Evolutionary conservation across 345 rosid genomes (phyloP).

Genomic region (Linum usitatissimum): DNA sequence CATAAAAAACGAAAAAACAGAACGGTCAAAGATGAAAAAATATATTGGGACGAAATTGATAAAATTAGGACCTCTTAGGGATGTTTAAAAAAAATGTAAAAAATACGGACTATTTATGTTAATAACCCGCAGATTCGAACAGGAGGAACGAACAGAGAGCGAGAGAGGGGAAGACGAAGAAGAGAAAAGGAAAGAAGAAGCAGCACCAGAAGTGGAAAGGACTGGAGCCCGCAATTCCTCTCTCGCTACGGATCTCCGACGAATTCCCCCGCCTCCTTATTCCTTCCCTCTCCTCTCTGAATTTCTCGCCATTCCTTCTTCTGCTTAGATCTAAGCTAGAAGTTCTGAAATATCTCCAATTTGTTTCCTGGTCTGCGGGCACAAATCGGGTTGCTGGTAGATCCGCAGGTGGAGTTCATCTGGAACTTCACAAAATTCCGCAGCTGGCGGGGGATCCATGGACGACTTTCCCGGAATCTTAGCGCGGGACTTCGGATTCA

Average conservation of each 20-base stretch:
- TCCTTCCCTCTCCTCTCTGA: neutral
- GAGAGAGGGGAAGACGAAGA: neutral
- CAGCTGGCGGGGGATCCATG: neutral
- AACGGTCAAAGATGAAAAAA: too few relatives aligned
- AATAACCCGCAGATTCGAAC: too few relatives aligned
- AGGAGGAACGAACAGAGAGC: neutral
- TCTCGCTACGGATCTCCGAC: neutral
- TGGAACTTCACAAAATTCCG: neutral
- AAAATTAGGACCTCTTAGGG: too few relatives aligned
- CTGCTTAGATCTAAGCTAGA: neutral
- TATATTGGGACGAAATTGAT: too few relatives aligned
- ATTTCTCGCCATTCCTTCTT: neutral
- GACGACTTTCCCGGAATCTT: conserved; percentile 6
- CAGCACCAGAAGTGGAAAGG: neutral
- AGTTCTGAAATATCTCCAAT: neutral
- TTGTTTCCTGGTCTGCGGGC: neutral
- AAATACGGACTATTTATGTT: too few relatives aligned
- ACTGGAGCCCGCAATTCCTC: neutral
- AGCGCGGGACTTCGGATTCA: conserved; percentile 8
- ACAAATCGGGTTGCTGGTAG: neutral
- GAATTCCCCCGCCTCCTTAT: neutral
- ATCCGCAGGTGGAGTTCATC: neutral
- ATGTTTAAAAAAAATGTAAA: too few relatives aligned
- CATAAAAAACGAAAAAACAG: too few relatives aligned
- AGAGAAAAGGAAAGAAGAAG: neutral